These are phyloP conservation scores for Lanmaoa rubissima DNA, from an alignment of 768 basidiomycete genomes.

Conservation along the genomic window DNA sequence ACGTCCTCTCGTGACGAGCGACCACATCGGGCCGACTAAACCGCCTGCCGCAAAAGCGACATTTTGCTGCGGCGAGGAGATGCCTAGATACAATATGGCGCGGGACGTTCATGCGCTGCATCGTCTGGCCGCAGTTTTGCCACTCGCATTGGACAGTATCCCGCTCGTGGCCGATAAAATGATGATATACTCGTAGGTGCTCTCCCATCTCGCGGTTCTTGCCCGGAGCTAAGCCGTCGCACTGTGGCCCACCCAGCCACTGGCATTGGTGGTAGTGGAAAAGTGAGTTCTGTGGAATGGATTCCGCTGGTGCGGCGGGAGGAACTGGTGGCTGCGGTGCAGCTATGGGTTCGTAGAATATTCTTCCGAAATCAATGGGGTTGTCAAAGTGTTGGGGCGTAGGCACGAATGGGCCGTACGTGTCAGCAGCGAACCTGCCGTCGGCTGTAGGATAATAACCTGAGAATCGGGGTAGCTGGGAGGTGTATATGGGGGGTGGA, in stretches of 20 bases:
- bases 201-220: slow-evolving; percentile 33
- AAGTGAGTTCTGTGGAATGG: not conserved
- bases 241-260: slow-evolving; percentile 24
- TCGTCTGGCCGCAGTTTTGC: slow-evolving; percentile 19
- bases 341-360: not conserved
- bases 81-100: slow-evolving; percentile 31
- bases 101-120: slow-evolving; percentile 32
- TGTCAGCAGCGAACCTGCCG: not conserved
- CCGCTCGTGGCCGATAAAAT: slow-evolving; percentile 28
- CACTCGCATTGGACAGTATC: slow-evolving; percentile 25
- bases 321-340: slow-evolving; percentile 16
- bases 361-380: not conserved
- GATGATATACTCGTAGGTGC: slow-evolving; percentile 20
- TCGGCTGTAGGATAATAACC: not conserved
- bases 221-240: slow-evolving; percentile 25
- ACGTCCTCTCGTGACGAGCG: slow-evolving; percentile 26
- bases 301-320: slow-evolving; percentile 9
- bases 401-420: not conserved
- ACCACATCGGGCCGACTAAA: slow-evolving; percentile 31
- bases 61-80: slow-evolving; percentile 23
- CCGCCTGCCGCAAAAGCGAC: slow-evolving; percentile 22
- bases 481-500: not conserved
- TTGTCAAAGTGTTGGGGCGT: not conserved
- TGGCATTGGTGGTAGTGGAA: slow-evolving; percentile 17
- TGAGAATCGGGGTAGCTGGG: not conserved